Evolutionary conservation across 2,329 filamentous ascomycete genomes (phyloP), one percentile per base, ranked within the genome.

Genomic region (Metarhizium guizhouense): DNA sequence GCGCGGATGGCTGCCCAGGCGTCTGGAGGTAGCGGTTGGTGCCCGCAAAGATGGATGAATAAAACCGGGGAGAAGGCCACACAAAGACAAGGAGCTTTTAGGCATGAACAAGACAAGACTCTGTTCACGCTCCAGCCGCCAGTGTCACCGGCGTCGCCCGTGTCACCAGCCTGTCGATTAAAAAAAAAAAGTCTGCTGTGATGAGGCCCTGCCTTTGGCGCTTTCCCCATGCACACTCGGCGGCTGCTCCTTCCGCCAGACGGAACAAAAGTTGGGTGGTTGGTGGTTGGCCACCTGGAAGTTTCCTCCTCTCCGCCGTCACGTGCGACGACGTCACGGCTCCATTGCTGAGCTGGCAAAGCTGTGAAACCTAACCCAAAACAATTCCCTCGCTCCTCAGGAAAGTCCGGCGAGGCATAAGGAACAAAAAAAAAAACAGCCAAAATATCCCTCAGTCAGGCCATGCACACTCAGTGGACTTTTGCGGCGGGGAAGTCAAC

Each of bases 301-400:
- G 34, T 5, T 13, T 13, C 45, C n/a, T 18, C 52, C 43, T 47
- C 47, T 16, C 45, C 8, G 43, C 16, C 45, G 18, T 54, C 52
- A 54, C 52, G 52, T 50, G 52, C 43, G 20, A n/a, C 52, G 52
- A 54, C 45, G 52, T 50, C 45, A 49, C 32, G 30, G 45, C 30
- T 18, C 34, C 52, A 18, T 48, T 20, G 30, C 34, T 40, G 16
- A 30, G 20, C 18, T 48, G 45, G 32, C 45, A 48, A 16, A 16
- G 25, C 18, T 30, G 45, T 48, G 45, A 48, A 48, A 48, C 45
- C 45, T 13, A 48, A 30, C 45, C 45, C 45, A 48, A 13, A 47
- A 8, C 13, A 8, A 36, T 13, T 16, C 38, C 38, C 40, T 18
- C n/a, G 8, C 13, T 25, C 25, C 25, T 25, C 25, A 25, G 25